Conservation (phyloP, 2,329 filamentous ascomycete species). For the Fusarium tupiense region DNA sequence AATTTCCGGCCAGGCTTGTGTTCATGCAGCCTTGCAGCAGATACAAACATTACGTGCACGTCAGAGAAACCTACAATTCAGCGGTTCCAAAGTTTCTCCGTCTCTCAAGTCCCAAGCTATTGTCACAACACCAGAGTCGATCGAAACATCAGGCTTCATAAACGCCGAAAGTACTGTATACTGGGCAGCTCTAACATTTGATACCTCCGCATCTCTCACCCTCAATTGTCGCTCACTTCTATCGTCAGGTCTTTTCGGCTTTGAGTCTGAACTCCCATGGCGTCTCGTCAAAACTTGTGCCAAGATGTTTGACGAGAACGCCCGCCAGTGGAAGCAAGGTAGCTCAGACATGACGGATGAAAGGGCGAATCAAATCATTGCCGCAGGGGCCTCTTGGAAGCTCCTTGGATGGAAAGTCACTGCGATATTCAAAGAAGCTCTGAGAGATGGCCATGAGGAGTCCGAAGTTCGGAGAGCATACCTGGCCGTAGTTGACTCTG, state of each 20-base stretch:
- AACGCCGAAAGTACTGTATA: slow-evolving; percentile 52
- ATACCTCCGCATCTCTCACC: slow-evolving; percentile 53
- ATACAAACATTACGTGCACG: slow-evolving; percentile 52
- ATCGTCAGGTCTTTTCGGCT: slow-evolving; percentile 51
- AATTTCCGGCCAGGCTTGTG: slow-evolving; percentile 51
- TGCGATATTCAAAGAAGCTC: slow-evolving; percentile 46
- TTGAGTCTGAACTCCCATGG: slow-evolving; percentile 46
- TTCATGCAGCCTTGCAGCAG: slow-evolving; percentile 54
- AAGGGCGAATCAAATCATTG: slow-evolving; percentile 46
- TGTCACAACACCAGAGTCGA: slow-evolving; percentile 40
- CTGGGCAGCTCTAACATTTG: slow-evolving; percentile 54
- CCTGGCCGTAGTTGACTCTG: slow-evolving; percentile 38
- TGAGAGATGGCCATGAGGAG: slow-evolving; percentile 47
- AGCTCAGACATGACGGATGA: slow-evolving; percentile 46
- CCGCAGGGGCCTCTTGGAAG: slow-evolving; percentile 44
- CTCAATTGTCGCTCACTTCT: slow-evolving; percentile 53
- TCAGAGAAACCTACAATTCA: slow-evolving; percentile 53
- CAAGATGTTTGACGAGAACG: slow-evolving; percentile 44
- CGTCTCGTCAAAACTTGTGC: slow-evolving; percentile 42
- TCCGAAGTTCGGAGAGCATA: slow-evolving; percentile 42
- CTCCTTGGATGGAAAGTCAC: slow-evolving; percentile 47
- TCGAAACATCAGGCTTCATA: slow-evolving; percentile 48
- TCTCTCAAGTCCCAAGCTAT: slow-evolving; percentile 32
- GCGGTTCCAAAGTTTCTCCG: slow-evolving; percentile 51
- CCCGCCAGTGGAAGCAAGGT: slow-evolving; percentile 39